Evolutionary conservation across 2,329 filamentous ascomycete genomes (phyloP), one percentile per base, ranked within the genome.

Genomic region (Pseudogymnoascus sp.): DNA sequence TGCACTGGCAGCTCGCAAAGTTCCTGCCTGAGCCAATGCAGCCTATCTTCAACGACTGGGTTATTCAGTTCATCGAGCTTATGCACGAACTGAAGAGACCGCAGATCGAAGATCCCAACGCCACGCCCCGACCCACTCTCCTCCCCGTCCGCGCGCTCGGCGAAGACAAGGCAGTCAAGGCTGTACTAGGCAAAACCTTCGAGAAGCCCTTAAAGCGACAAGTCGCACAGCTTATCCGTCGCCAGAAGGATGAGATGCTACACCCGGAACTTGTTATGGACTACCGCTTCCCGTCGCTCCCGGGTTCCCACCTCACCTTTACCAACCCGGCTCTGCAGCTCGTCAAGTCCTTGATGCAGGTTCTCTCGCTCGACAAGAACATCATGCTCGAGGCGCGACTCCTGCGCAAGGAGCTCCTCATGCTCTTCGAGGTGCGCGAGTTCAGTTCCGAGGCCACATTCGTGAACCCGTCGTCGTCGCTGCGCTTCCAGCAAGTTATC

Each of bases 1-100:
- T 99, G 92, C 90, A 96, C 74, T 99, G 95, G 95, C 94, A 99
- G 73, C 88, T 99, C 71, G 88, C 86, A 50, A 92, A 90, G 1
- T 97, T 97, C 73, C 76, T 99, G 0, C 94, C 95, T 0, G 73
- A 78, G 0, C 85, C 88, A 4, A 80, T 99, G 58, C 92, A 97
- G 70, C 82, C 88, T 0, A 83, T 87, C 8, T 99, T 99, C 78
- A 84, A 92, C 64, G 87, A 96, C 68, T 97, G 92, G 91, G 85
- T 97, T 2, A 85, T 96, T 11, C 91, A 96, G 71, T 99, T 97
- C 74, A 89, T 99, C 66, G 86, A 96, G 66, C 81, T 97, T 61
- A 97, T 99, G 92, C 92, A 97, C 70, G 77, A 79, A 10, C 81
- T 92, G 64, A 99, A 97, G 74, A 84, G 86, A 5, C 87, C 89